Conservation (phyloP, 108 stramenopile species). For the Aureococcus anophagefferens region DNA sequence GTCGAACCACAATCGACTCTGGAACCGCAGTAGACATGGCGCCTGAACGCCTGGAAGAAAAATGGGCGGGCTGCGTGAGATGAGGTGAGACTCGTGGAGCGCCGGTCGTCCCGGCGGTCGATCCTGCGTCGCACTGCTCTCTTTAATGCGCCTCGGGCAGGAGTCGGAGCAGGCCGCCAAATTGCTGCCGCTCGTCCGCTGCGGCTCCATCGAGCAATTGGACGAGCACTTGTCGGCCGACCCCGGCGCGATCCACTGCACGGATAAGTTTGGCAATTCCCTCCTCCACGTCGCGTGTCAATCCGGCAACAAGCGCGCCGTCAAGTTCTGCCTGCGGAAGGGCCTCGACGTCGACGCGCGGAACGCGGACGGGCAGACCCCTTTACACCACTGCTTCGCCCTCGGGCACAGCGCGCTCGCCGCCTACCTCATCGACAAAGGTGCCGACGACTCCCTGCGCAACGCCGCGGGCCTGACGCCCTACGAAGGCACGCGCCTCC, state of each 20-base stretch:
- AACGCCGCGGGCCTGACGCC: conserved; percentile 51
- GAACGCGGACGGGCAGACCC: conserved; percentile 44
- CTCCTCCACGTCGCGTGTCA: conserved; percentile 43
- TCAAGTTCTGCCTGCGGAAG: conserved; percentile 49
- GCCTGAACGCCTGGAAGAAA: no score
- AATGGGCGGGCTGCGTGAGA: no score
- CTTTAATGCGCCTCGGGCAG: no score
- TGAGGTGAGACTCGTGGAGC: no score
- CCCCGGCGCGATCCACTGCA: conserved; percentile 6
- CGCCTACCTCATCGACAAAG: conserved; percentile 45
- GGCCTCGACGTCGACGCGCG: conserved; percentile 49
- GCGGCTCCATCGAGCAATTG: conserved; percentile 29
- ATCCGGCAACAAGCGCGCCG: conserved; percentile 50
- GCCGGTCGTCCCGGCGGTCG: no score
- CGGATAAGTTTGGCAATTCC: conserved; percentile 42
- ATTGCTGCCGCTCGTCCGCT: conserved; percentile 30
- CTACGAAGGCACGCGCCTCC: conserved; percentile 56
- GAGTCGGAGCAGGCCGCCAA: conserved; percentile 31
- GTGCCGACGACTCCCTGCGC: conserved; percentile 42
- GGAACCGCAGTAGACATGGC: no score
- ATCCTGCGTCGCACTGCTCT: no score
- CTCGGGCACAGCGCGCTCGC: conserved; percentile 46
- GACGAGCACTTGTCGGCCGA: conserved; percentile 30
- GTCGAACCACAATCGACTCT: no score
- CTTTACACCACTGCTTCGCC: conserved; percentile 43